These are phyloP conservation scores for Byssochlamys sp. DNA, from an alignment of 2,329 filamentous ascomycete species.

Conservation along the genomic window DNA sequence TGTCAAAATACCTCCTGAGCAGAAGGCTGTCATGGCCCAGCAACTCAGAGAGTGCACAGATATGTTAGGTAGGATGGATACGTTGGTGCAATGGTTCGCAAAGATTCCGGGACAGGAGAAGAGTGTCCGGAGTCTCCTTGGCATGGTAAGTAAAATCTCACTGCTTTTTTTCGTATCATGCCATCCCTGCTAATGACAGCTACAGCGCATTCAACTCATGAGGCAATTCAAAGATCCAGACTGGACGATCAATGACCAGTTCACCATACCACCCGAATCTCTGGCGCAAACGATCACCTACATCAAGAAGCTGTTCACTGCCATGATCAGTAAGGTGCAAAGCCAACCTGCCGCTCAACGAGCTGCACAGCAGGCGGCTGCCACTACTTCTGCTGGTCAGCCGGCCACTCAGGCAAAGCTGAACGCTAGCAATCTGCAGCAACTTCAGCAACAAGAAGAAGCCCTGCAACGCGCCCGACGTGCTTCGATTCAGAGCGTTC, in stretches of 20 bases:
- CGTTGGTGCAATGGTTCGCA: slow-evolving; percentile 30
- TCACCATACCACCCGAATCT: slow-evolving; percentile 35
- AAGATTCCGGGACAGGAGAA: slow-evolving; percentile 33
- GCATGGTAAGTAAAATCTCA: slow-evolving; percentile 23
- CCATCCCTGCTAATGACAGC: slow-evolving; percentile 8
- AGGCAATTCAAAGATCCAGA: slow-evolving; percentile 37
- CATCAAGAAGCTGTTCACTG: slow-evolving; percentile 33
- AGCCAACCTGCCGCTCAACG: slow-evolving; percentile 15
- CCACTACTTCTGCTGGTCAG: slow-evolving; percentile 7
- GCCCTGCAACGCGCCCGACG: slow-evolving; percentile 30
- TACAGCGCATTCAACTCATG: slow-evolving; percentile 36
- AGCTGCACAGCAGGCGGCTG: slow-evolving; percentile 7
- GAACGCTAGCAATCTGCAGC: slow-evolving; percentile 40
- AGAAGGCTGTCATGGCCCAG: slow-evolving; percentile 30
- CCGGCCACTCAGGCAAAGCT: slow-evolving; percentile 19
- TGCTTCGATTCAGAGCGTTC: slow-evolving; percentile 31
- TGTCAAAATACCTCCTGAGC: slow-evolving; percentile 28
- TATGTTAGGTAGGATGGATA: slow-evolving; percentile 36
- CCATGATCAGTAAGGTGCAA: slow-evolving; percentile 27
- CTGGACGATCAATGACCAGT: slow-evolving; percentile 35
- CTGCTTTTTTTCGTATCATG: not conserved
- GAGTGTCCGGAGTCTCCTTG: slow-evolving; percentile 26
- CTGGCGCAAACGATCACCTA: slow-evolving; percentile 27
- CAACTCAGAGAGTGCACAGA: slow-evolving; percentile 32
- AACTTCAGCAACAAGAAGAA: slow-evolving; percentile 39